Evolutionary conservation across 805 yeast genomes (phyloP), one percentile per base, ranked within the genome.

Genomic region (Danielozyma ontarioensis): DNA sequence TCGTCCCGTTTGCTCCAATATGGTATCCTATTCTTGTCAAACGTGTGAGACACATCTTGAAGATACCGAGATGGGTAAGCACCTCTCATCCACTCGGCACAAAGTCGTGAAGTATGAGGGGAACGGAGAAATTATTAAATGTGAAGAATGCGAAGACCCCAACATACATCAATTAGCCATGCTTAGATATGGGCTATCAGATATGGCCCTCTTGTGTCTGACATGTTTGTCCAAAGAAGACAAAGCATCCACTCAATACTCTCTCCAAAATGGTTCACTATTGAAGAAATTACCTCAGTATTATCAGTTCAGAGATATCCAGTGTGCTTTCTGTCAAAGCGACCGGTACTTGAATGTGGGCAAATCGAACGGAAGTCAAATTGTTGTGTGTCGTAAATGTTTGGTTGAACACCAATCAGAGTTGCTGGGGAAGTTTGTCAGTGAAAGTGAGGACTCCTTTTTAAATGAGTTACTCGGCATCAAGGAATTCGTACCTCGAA

Each of bases 231-330:
- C 42, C 22, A 72, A 70, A 39, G 67, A 61, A 18, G 74, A 67
- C 11, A 64, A 59, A 29, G 70, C 79, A 0, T 59, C 72, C 2
- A 70, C 76, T 1, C 69, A 67, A 31, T 76, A 77, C 41, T 56
- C 76, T 2, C 45, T 75, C 3, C 57, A 69, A 2, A 77, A 77
- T 43, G 83, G 83, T 3, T 68, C 80, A 0, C 52, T 77, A n/a
- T 61, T 77, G 42, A 56, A 53, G 36, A 72, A 62, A 45, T 57
- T 75, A 49, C 59, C 59, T 3, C 70, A 59, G 28, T 77, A 76
- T 47, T 55, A 56, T 37, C 67, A 55, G 29, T 73, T 73, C 28
- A 58, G 80, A 53, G 78, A 75, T 39, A 57, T 76, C 31, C 57
- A 57, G 30, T 78, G 83, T 51, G 29, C 44, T 1, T 32, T 48